Base-by-base conservation (phyloP, 2,329 filamentous ascomycete species). In the Colletotrichum theobromicola region DNA sequence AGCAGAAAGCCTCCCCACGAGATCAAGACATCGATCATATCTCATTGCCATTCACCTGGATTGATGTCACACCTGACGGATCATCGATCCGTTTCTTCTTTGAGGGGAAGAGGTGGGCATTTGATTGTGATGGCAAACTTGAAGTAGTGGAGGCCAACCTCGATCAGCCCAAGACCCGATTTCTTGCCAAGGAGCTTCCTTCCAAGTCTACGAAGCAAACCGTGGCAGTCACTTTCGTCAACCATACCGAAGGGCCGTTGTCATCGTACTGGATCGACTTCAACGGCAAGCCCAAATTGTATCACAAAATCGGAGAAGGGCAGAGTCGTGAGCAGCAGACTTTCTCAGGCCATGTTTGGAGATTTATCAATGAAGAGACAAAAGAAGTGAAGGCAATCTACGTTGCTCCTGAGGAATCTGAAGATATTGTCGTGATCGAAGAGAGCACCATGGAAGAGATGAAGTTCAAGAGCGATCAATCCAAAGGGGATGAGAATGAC, bases 241-340 rank as follows among this genome's bases (percentile, higher is more conserved):
- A 82, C 58, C 77, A 75, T 0, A 81, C 77, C 2, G 71, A 73
- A 2, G 70, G 61, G 7, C 61, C 66, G 12, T 60, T 82, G 24
- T 74, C 67, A 7, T 70, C 76, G 24, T 78, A 74, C 7, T 82
- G 80, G 79, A 78, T 82, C 21, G 76, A 78, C 57, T 78, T 77
- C 71, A 32, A 77, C 5, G 76, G 72, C 3, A 76, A 78, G 9
- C 28, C 77, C 15, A 34, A 69, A 2, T 71, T 67, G 16, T 80
- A 78, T 21, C 63, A 60, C 21, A 46, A 15, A 13, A 62, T 63
- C 24, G 64, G 65, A 5, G 32, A 21, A 18, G 62, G 67, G 2
- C 9, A 37, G n/a, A 24, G 13, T 4, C 10, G 16, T n/a, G 32
- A 32, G 21, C 67, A 76, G n/a, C 50, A 55, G 12, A 70, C 75